Evolutionary conservation across 2,329 filamentous ascomycete genomes (phyloP).

Genomic region (Pseudogymnoascus sp.): DNA sequence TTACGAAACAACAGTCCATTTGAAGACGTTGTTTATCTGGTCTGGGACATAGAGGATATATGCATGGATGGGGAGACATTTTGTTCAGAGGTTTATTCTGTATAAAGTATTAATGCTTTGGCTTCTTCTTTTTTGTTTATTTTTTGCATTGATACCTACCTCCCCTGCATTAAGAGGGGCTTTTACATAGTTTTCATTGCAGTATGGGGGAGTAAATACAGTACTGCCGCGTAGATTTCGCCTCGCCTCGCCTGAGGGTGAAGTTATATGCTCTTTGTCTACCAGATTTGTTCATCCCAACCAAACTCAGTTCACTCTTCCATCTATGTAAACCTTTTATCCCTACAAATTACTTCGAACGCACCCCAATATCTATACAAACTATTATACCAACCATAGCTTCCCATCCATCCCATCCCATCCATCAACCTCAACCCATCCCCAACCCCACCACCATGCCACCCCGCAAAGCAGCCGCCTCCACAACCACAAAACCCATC

Average conservation of each 20-base stretch:
- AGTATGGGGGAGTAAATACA: background rate
- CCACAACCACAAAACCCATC: slow-evolving; percentile 12
- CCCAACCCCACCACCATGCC: slow-evolving; percentile 8
- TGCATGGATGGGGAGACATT: background rate
- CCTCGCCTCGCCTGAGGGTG: background rate
- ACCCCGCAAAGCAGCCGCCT: slow-evolving; percentile 1
- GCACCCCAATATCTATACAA: background rate
- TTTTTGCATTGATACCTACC: background rate
- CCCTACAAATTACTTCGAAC: background rate
- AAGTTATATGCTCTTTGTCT: background rate
- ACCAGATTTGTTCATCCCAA: background rate
- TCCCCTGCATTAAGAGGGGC: background rate
- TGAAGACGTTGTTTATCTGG: background rate
- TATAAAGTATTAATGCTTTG: background rate
- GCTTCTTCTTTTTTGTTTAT: background rate
- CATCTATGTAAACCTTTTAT: background rate
- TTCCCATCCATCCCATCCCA: background rate
- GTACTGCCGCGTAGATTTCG: background rate
- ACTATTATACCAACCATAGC: background rate
- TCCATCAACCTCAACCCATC: background rate
- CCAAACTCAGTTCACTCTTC: background rate
- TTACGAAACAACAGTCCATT: background rate
- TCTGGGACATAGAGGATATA: background rate
- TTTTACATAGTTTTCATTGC: background rate
- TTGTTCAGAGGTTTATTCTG: slow-evolving; percentile 4